These are phyloP conservation scores for Clarkia xantiana DNA, from an alignment of 345 rosid genomes.

Conservation along the genomic window DNA sequence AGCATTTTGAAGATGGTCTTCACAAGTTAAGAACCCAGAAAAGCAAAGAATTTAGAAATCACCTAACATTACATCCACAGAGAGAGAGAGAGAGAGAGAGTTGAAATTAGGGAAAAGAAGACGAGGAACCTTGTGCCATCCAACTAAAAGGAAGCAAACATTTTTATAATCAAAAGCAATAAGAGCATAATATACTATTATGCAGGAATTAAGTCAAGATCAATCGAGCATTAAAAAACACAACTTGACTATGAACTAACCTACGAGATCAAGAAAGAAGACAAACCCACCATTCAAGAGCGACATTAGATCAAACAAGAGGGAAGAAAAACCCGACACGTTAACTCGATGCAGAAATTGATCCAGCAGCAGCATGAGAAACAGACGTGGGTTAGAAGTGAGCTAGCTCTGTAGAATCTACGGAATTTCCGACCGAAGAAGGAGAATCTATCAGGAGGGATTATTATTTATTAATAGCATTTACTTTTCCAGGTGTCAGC, in stretches of 20 bases:
- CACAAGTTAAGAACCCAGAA: constrained; percentile 7
- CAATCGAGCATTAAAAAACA: constrained; percentile 1
- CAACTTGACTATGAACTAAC: constrained; percentile 3
- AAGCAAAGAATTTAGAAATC: constrained; percentile 3
- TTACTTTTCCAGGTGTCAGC: too few species aligned
- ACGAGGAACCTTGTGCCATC: not conserved
- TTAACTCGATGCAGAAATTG: too few species aligned
- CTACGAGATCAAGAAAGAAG: constrained; percentile 6
- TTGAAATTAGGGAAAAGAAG: not conserved
- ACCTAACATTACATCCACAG: constrained; percentile 1
- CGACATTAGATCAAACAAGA: constrained; percentile 1
- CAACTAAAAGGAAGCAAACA: not conserved
- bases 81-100: constrained; percentile 1
- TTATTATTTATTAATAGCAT: too few species aligned
- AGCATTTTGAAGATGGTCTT: constrained; percentile 8
- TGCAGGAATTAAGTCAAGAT: not conserved
- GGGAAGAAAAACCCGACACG: not conserved
- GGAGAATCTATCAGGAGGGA: too few species aligned
- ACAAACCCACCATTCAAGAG: constrained; percentile 8
- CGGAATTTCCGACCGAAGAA: too few species aligned
- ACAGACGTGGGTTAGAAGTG: too few species aligned
- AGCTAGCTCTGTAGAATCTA: too few species aligned
- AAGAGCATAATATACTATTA: not conserved
- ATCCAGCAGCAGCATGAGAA: too few species aligned
- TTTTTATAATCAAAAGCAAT: not conserved